phyloP scores from a whole-genome alignment of 768 basidiomycete species.

The Lentinula guzmanii region DNA sequence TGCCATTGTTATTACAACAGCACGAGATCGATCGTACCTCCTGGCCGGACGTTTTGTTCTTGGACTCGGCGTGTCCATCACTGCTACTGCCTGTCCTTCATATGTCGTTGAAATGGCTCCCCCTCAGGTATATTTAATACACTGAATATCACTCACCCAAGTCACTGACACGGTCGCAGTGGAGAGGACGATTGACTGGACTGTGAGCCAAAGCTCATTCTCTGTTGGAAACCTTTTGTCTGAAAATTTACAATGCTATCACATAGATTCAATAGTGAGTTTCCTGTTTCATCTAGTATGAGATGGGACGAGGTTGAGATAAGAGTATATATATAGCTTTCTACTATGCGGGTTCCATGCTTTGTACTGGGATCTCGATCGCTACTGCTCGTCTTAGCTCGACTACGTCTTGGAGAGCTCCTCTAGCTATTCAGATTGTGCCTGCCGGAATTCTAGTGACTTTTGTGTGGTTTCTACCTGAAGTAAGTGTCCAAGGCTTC shows the following conservation, averaged over 20 bases:
- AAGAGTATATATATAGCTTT: conserved; percentile 23
- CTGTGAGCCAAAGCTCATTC: conserved; percentile 28
- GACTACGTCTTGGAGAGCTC: conserved; percentile 41
- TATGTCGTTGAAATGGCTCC: conserved; percentile 58
- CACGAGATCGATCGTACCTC: conserved; percentile 39
- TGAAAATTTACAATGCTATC: conserved; percentile 8
- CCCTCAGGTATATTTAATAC: conserved; percentile 28
- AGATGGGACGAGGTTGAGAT: not conserved
- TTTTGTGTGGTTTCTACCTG: conserved; percentile 25
- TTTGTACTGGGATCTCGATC: conserved; percentile 39
- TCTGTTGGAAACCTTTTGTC: conserved; percentile 13
- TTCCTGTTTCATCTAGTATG: not conserved
- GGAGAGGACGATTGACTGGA: conserved; percentile 46
- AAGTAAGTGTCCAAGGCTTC: conserved; percentile 7
- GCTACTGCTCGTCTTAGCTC: conserved; percentile 29
- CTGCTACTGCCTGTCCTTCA: conserved; percentile 33
- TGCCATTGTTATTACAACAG: conserved; percentile 38
- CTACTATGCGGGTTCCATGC: conserved; percentile 38
- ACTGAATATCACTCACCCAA: not conserved
- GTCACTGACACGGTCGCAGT: conserved; percentile 18
- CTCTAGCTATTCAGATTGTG: conserved; percentile 46
- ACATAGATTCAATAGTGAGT: conserved; percentile 16
- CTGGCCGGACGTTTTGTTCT: conserved; percentile 47
- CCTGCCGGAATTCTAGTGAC: conserved; percentile 29
- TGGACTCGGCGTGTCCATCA: conserved; percentile 47